Conservation (phyloP, 2,329 filamentous ascomycete species). For the Pseudogymnoascus sp. region DNA sequence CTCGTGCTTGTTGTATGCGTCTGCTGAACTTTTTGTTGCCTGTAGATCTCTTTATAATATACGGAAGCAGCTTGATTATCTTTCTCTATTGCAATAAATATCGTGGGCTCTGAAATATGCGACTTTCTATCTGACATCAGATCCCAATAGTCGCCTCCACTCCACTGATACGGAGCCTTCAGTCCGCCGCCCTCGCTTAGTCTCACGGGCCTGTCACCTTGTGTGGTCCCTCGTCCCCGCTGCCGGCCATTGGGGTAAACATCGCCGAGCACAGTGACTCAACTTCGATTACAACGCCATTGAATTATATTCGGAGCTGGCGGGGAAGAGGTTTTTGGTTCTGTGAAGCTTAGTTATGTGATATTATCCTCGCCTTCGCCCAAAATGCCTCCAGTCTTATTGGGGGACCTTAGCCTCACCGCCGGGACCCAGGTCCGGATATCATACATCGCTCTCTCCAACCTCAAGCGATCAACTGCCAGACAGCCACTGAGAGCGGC, state of each 20-base stretch:
- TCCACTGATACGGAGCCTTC: background rate
- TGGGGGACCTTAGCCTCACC: constrained; percentile 20
- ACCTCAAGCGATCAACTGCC: constrained; percentile 20
- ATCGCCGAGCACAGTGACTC: background rate
- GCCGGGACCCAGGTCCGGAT: constrained; percentile 29
- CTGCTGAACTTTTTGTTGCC: background rate
- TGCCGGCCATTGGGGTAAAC: background rate
- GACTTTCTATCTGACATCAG: background rate
- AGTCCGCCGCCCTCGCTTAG: background rate
- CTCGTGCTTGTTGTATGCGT: background rate
- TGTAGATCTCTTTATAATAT: background rate
- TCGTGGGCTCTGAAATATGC: background rate
- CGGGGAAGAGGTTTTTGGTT: background rate
- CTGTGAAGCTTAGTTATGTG: background rate
- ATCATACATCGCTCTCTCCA: constrained; percentile 31
- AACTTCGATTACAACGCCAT: background rate
- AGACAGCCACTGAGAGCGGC: background rate
- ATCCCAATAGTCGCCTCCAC: background rate
- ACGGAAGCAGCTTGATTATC: background rate
- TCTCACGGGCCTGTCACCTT: background rate
- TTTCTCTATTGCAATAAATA: background rate
- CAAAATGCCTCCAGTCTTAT: constrained; percentile 14
- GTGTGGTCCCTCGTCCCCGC: background rate
- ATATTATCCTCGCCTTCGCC: background rate
- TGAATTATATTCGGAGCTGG: background rate